These are phyloP conservation scores for Trichoderma sp. DNA, from an alignment of 2,329 filamentous ascomycete species.

Conservation along the genomic window DNA sequence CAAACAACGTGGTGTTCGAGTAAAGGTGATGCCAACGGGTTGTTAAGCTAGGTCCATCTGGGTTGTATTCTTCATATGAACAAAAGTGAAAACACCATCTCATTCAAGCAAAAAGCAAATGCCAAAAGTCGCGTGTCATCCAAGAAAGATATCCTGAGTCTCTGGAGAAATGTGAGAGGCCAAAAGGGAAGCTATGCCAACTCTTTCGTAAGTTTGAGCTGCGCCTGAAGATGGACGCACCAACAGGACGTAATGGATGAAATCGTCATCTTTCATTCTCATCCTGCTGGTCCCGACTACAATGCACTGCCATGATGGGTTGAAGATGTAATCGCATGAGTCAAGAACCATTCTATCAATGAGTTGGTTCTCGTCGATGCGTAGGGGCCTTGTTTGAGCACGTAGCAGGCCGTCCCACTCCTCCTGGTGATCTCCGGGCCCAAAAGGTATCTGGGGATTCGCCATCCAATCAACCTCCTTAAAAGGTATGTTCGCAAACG, in stretches of 20 bases:
- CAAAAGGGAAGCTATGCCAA: not conserved
- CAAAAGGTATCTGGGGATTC: not conserved
- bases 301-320: not conserved
- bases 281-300: not conserved
- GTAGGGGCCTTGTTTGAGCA: not conserved
- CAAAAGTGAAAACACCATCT: too few relatives aligned
- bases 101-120: not conserved
- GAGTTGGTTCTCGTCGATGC: not conserved
- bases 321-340: not conserved
- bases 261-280: not conserved
- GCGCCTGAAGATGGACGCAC: not conserved
- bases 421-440: too few relatives aligned
- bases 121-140: conserved; percentile 26
- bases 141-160: not conserved
- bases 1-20: not conserved
- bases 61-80: too few relatives aligned
- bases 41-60: too few relatives aligned
- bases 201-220: not conserved
- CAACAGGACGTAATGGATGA: not conserved
- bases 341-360: not conserved
- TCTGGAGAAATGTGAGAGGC: not conserved
- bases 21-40: too few relatives aligned
- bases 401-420: not conserved
- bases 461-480: not conserved
- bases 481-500: not conserved